phyloP scores from a whole-genome alignment of 2,329 filamentous ascomycete genomes.

The Metarhizium anisopliae region DNA sequence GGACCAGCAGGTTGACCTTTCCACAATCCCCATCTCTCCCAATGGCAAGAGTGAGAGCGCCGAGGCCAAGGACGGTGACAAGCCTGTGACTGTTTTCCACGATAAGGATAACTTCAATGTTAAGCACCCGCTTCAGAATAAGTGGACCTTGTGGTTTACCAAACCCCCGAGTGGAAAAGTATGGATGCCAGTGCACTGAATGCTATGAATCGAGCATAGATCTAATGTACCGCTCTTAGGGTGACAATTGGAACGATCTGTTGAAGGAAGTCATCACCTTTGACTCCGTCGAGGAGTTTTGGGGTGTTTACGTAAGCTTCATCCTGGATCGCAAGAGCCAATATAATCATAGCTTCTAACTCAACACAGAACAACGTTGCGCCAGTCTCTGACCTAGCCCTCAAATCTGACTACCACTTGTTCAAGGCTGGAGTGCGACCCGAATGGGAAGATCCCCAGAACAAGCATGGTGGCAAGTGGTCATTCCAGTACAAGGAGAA shows the following conservation, averaged over 20 bases:
- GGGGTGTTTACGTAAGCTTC: conserved; percentile 87
- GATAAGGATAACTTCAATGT: conserved; percentile 99
- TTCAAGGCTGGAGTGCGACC: conserved; percentile 97
- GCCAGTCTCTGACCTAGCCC: conserved; percentile 84
- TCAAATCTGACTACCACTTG: conserved; percentile 98
- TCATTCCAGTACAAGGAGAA: conserved; percentile 98
- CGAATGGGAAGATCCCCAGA: conserved; percentile 97
- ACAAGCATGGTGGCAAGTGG: conserved; percentile 99
- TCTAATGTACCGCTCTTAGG: conserved; percentile 39
- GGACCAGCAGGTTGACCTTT: conserved; percentile 55
- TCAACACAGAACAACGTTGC: conserved; percentile 86
- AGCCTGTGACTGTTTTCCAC: conserved; percentile 90
- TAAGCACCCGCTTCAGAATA: conserved; percentile 95
- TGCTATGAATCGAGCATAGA: not conserved
- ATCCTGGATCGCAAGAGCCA: not conserved
- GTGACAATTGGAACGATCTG: conserved; percentile 97
- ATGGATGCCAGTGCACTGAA: conserved; percentile 7
- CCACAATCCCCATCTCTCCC: conserved; percentile 59
- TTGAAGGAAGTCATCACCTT: conserved; percentile 98
- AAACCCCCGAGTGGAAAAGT: conserved; percentile 96
- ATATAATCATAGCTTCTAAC: conserved; percentile 8
- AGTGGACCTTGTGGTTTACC: conserved; percentile 99
- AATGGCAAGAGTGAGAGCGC: conserved; percentile 44
- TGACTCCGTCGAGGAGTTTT: conserved; percentile 98
- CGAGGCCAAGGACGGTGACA: conserved; percentile 40